Conservation (phyloP, 1,284 basidiomycete genomes). For the Leccinum pallidistipes region DNA sequence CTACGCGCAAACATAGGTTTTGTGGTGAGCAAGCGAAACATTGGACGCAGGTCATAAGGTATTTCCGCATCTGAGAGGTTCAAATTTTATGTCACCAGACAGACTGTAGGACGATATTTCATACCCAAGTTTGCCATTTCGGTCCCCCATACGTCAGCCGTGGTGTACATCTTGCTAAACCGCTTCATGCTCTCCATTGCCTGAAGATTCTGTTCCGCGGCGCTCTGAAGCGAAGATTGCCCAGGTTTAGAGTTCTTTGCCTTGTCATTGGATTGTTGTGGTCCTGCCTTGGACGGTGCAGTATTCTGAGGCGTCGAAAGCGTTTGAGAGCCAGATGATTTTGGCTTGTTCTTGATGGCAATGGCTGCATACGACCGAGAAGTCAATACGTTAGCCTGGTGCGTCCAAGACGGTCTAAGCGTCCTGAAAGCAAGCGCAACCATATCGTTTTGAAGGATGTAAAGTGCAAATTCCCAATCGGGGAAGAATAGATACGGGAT, state of each 20-base stretch:
- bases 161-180: slow-evolving; percentile 36
- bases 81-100: not conserved
- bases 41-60: slow-evolving; percentile 30
- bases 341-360: slow-evolving; percentile 20
- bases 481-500: slow-evolving; percentile 6
- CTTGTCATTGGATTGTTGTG: slow-evolving; percentile 1
- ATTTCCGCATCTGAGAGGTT: slow-evolving; percentile 29
- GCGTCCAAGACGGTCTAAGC: slow-evolving; percentile 7
- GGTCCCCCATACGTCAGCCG: slow-evolving; percentile 51
- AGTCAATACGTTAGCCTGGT: slow-evolving; percentile 1
- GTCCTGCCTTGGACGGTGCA: slow-evolving; percentile 12
- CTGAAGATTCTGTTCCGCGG: slow-evolving; percentile 40
- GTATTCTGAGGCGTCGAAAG: not conserved
- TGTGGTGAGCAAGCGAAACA: slow-evolving; percentile 18
- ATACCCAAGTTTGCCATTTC: slow-evolving; percentile 51
- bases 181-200: slow-evolving; percentile 43
- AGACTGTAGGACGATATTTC: slow-evolving; percentile 15
- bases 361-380: slow-evolving; percentile 22
- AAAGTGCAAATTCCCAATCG: slow-evolving; percentile 3
- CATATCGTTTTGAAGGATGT: slow-evolving; percentile 4
- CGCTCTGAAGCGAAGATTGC: slow-evolving; percentile 18
- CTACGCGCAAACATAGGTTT: slow-evolving; percentile 19
- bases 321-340: slow-evolving; percentile 5
- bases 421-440: slow-evolving; percentile 14
- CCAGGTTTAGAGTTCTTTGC: slow-evolving; percentile 8